Base-by-base conservation (phyloP, 1,139 yeast genomes). In the Blastobotrys indianensis region DNA sequence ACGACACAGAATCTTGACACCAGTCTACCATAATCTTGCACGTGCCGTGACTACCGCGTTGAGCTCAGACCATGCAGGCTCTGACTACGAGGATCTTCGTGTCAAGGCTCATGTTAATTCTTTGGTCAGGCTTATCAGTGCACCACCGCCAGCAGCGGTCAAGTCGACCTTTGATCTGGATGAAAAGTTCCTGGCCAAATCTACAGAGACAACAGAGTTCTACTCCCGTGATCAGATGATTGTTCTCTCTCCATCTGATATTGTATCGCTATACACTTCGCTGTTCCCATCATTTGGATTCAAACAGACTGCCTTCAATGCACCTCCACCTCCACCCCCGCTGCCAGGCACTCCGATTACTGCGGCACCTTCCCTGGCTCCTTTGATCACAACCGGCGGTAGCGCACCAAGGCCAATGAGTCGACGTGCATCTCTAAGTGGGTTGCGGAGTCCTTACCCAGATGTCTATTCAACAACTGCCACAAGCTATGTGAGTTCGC, bases 181-280 rank as follows among this genome's bases (percentile, higher is more conserved):
- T 23, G 17, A 40, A 6, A 44, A 44, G 17, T 44, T 39, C 16
- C 17, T 33, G 37, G 44, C 41, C 2, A 31, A 30, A 15, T 36
- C 32, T 16, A 40, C 42, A 3, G 43, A 47, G 39, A 17, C 41
- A n/a, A 32, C 48, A 12, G 45, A 47, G 23, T 51, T 42, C 32
- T 49, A 49, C 32, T 45, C 53, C 8, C 50, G 54, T 1, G 62
- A 64, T 16, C 64, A 64, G 44, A 48, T 60, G 29, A 48, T 65
- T 25, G 65, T 61, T 3, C 46, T 65, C 13, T 54, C 61, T 8
- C 66, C 67, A 1, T 56, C 65, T 16, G 69, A 65, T 41, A 50
- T 65, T 11, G 52, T 57, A 2, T 56, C 52, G 32, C 47, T 65
- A 13, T 65, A 58, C 46, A 47, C 63, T 7, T 54, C 62, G 1